Evolutionary conservation across 225 moss, liverwort and hornwort genomes (phyloP), one percentile per base, ranked within the genome.

Genomic region (Climacium dendroides): DNA sequence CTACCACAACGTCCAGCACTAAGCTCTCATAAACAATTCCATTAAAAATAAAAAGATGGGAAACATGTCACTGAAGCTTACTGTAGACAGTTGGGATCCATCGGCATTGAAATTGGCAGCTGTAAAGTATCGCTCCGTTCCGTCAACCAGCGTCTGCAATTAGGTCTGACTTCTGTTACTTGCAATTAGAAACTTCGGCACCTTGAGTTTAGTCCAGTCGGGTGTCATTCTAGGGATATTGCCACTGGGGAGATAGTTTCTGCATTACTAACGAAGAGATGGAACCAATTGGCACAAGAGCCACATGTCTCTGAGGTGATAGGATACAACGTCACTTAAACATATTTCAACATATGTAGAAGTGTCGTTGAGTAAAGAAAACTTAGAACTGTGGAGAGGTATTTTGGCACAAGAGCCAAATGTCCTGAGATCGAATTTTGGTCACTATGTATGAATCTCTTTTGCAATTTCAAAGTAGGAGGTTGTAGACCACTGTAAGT

Each of bases 71-170:
- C 32, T 61, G 52, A 71, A 83, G 82, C 93, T 90, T 91, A 98
- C 98, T 75, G 98, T 97, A 34, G 96, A 90, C 79, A 98, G 89
- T 89, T 93, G 92, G 20, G 90, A 89, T 88, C 98, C 98, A 89
- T 98, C 98, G 58, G 83, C 86, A 90, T 95, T 97, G 87, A 90
- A 98, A 85, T 90, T 96, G 66, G 98, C 95, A 75, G 96, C 95
- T 81, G 96, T 90, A 83, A 96, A 98, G 69, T 92, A 92, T 60
- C 92, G 88, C 85, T 98, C 98, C 45, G 98, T 97, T 86, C 98
- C 98, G 62, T 96, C 94, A 43, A 89, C 90, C 89, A 98, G 92
- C 29, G 91, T 94, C 98, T 98, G 96, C 91, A 93, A 87, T 78
- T 34, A 90, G 22, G 58, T 78, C 88, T 87, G 62, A 60, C 54